Conservation (phyloP, 192 early-diverging fungal genomes). For the Hyaloraphidium curvatum region DNA sequence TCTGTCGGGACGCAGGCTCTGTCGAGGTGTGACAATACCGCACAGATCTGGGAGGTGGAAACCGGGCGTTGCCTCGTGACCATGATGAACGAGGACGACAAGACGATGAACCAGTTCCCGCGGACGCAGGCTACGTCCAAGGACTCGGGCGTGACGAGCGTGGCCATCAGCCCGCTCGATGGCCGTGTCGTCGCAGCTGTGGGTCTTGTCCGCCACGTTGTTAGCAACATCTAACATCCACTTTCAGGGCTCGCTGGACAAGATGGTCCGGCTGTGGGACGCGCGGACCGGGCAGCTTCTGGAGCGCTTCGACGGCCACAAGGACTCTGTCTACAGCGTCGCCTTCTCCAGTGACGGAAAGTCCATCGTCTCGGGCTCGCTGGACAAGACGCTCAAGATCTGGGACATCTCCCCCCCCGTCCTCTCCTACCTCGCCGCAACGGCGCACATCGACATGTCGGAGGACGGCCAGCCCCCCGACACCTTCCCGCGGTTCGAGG, state of each 20-base stretch:
- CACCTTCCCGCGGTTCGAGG: conserved; percentile 3
- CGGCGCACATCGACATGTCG: background rate
- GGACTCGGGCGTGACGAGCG: conserved; percentile 88
- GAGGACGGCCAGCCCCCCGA: background rate
- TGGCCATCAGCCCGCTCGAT: conserved; percentile 72
- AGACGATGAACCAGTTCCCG: conserved; percentile 21
- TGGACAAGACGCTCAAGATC: conserved; percentile 79
- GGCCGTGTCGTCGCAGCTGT: conserved; percentile 63
- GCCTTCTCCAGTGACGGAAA: conserved; percentile 85
- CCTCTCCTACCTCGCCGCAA: conserved; percentile 13
- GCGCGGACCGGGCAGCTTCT: conserved; percentile 50
- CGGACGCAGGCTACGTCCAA: conserved; percentile 24
- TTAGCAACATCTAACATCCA: background rate
- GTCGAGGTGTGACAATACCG: too few relatives aligned
- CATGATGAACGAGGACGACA: conserved; percentile 56
- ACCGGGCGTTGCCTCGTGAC: conserved; percentile 48
- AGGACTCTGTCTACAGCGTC: conserved; percentile 88
- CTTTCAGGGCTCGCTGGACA: conserved; percentile 66
- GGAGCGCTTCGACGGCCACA: conserved; percentile 84
- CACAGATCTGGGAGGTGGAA: conserved; percentile 73
- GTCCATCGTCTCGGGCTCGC: conserved; percentile 71
- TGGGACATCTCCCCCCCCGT: conserved; percentile 54
- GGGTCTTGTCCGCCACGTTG: too few relatives aligned
- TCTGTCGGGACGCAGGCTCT: background rate
- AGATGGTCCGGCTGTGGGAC: conserved; percentile 88